Percentiles rank a stretch among this genome's conserved stretches.
Evolutionary conservation across 2,329 filamentous ascomycete genomes (phyloP).

Genomic region (Penicillium glabrum): DNA sequence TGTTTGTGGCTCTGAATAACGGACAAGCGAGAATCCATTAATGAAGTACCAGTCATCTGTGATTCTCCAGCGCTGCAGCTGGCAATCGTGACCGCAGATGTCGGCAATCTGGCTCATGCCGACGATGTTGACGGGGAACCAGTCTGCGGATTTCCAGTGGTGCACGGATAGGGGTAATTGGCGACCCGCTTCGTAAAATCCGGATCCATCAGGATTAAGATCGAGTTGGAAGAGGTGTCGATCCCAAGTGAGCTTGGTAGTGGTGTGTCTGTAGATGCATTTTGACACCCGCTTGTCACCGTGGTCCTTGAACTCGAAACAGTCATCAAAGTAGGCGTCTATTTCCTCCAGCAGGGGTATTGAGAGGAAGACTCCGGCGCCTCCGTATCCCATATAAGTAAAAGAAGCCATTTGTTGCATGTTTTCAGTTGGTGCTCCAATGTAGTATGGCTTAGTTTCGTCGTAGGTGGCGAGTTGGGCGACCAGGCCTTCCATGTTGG

Average conservation of each 20-base stretch:
- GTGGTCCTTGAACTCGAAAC: slow-evolving; percentile 40
- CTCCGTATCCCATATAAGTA: slow-evolving; percentile 59
- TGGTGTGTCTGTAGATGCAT: slow-evolving; percentile 54
- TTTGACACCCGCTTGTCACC: slow-evolving; percentile 56
- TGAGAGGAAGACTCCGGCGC: slow-evolving; percentile 57
- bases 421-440: slow-evolving; percentile 57
- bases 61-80: slow-evolving; percentile 53
- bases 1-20: slow-evolving; percentile 42
- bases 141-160: slow-evolving; percentile 54
- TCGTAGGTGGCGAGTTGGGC: slow-evolving; percentile 47
- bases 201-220: slow-evolving; percentile 51
- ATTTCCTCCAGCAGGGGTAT: slow-evolving; percentile 50
- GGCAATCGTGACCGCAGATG: slow-evolving; percentile 53
- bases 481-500: slow-evolving; percentile 50
- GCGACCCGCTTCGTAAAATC: slow-evolving; percentile 58
- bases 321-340: slow-evolving; percentile 47
- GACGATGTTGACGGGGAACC: slow-evolving; percentile 47
- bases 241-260: slow-evolving; percentile 52
- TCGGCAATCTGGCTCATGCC: slow-evolving; percentile 47
- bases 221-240: slow-evolving; percentile 57
- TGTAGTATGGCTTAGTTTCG: slow-evolving; percentile 48
- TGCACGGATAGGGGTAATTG: slow-evolving; percentile 51
- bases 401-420: slow-evolving; percentile 48
- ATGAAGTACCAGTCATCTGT: slow-evolving; percentile 44
- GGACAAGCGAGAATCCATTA: slow-evolving; percentile 58